Conservation (phyloP, 768 basidiomycete genomes). For the Paxillus ammoniavirescens region DNA sequence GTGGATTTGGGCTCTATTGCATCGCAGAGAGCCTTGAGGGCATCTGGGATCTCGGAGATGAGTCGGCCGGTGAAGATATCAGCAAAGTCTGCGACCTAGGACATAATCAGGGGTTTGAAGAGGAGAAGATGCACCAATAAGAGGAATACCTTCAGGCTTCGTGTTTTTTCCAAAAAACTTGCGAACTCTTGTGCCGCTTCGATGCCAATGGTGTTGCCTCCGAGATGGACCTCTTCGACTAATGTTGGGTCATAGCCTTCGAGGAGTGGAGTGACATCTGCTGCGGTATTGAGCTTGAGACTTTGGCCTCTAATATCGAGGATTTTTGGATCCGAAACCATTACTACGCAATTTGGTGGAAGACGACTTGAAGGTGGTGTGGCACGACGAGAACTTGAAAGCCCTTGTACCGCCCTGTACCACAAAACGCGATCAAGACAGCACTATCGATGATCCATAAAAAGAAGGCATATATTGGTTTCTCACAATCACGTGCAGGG, state of each 20-base stretch:
- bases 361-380: neutral
- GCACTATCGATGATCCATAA: constrained; percentile 13
- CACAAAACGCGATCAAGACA: neutral
- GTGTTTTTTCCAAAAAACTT: constrained; percentile 69
- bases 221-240: constrained; percentile 88
- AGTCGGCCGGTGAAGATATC: constrained; percentile 98
- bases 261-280: constrained; percentile 75
- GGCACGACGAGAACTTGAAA: neutral
- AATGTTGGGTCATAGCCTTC: constrained; percentile 57
- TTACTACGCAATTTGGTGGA: constrained; percentile 2
- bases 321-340: constrained; percentile 17
- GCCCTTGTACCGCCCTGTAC: neutral
- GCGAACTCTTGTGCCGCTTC: constrained; percentile 86
- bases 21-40: constrained; percentile 85
- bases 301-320: constrained; percentile 29
- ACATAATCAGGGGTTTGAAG: constrained; percentile 4
- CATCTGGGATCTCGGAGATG: constrained; percentile 91
- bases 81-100: constrained; percentile 90
- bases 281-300: constrained; percentile 76
- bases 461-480: constrained; percentile 10
- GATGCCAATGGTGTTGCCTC: constrained; percentile 92
- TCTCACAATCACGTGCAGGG: constrained; percentile 22
- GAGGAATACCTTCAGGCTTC: constrained; percentile 61
- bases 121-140: neutral
- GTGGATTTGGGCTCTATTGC: constrained; percentile 78